Percentiles rank a stretch among this genome's conserved stretches.
Conservation (phyloP, 805 yeast genomes). For the Yarrowia sp. region DNA sequence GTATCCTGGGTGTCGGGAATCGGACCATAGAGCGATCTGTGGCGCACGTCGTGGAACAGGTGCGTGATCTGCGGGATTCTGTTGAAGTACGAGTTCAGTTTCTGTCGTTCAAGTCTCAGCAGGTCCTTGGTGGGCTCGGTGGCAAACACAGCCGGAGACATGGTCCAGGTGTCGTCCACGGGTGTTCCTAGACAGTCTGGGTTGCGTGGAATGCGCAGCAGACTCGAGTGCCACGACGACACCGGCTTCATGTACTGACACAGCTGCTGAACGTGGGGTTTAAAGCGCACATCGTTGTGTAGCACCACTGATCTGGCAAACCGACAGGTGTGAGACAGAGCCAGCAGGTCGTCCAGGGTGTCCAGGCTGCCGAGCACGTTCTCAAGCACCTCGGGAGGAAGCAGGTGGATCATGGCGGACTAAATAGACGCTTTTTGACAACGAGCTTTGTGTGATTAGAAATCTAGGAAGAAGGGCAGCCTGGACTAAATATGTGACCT, state of each 20-base stretch:
- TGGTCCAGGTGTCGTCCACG: constrained; percentile 15
- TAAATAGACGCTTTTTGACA: neutral
- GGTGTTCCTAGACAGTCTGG: neutral
- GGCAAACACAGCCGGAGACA: constrained; percentile 17
- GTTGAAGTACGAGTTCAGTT: neutral
- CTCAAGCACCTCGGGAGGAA: constrained; percentile 5
- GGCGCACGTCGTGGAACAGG: constrained; percentile 6
- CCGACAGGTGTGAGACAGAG: constrained; percentile 7
- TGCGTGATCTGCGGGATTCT: neutral
- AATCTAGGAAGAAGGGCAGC: neutral
- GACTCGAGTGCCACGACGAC: constrained; percentile 8
- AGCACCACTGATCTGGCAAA: constrained; percentile 4
- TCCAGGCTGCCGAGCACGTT: neutral
- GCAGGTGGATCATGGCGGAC: constrained; percentile 8
- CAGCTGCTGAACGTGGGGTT: constrained; percentile 8
- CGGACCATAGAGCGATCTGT: constrained; percentile 12
- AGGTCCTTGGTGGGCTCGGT: constrained; percentile 14
- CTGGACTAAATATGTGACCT: constrained; percentile 8
- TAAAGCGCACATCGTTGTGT: constrained; percentile 7
- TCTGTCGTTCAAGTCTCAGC: neutral
- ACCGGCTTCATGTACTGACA: constrained; percentile 17
- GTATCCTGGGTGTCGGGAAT: constrained; percentile 10
- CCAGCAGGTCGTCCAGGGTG: neutral
- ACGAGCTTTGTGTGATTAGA: too few relatives aligned
- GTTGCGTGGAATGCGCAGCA: neutral